A percentile compares a stretch with the other conserved stretches of the same genome.
Conservation (phyloP, 352 stramenopile species). For the Globisporangium viniferum region DNA sequence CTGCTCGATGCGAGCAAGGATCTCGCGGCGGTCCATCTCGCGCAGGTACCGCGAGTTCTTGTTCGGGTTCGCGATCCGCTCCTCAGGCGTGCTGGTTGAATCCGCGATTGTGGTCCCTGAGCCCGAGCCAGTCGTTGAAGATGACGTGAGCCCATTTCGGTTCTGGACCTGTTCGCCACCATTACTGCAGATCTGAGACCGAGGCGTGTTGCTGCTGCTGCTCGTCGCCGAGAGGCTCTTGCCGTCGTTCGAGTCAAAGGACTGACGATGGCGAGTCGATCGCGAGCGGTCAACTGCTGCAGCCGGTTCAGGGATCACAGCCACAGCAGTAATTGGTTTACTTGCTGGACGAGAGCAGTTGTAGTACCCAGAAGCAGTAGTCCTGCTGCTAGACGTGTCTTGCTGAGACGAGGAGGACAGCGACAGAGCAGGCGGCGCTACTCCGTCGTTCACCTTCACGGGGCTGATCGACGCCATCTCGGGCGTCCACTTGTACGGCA, state of each 20-base stretch:
- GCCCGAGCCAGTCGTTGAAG: background rate
- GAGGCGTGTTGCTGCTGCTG: background rate
- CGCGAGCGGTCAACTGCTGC: too few relatives aligned
- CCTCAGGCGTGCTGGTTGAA: background rate
- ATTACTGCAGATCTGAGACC: background rate
- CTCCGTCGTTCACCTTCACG: background rate
- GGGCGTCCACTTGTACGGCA: constrained; percentile 7
- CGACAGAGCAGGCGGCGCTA: too few relatives aligned
- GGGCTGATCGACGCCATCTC: constrained; percentile 10
- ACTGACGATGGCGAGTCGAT: too few relatives aligned
- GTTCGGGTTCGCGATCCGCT: constrained; percentile 9
- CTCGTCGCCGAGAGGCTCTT: too few relatives aligned
- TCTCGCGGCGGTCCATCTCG: constrained; percentile 47
- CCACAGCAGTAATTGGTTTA: too few relatives aligned
- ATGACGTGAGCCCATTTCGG: background rate
- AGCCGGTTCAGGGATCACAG: too few relatives aligned
- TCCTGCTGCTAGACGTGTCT: too few relatives aligned
- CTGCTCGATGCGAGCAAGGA: constrained; percentile 33
- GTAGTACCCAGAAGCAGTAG: too few relatives aligned
- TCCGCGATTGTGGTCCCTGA: background rate
- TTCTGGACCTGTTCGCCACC: background rate
- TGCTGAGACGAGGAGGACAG: too few relatives aligned
- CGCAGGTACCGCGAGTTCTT: constrained; percentile 39
- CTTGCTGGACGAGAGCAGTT: too few relatives aligned
- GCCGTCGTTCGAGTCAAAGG: too few relatives aligned